Evolutionary conservation across 495 filamentous ascomycete species (phyloP).

Genomic region (Penicillium ochrochloron): DNA sequence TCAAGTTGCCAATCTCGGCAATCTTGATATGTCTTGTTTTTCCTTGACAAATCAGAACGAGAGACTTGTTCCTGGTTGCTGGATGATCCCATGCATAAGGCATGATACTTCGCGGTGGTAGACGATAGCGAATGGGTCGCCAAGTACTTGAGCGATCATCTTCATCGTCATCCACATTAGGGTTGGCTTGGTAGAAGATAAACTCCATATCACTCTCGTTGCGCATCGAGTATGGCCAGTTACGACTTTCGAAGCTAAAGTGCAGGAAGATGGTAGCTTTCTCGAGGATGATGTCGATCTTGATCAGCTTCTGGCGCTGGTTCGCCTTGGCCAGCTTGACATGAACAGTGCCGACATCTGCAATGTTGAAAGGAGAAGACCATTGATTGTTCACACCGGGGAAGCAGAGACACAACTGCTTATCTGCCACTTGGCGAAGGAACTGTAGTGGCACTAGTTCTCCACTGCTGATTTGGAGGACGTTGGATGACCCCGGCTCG

Average conservation of each 20-base stretch:
- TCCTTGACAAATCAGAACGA: constrained; percentile 76
- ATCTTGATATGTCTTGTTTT: constrained; percentile 90
- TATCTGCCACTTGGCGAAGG: constrained; percentile 74
- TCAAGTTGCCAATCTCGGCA: constrained; percentile 92
- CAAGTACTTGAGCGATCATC: constrained; percentile 80
- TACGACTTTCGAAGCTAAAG: constrained; percentile 83
- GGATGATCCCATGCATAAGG: constrained; percentile 99
- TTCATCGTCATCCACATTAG: constrained; percentile 77
- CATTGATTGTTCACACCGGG: constrained; percentile 96
- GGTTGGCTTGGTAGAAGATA: constrained; percentile 88
- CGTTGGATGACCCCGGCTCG: constrained; percentile 84
- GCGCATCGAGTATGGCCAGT: constrained; percentile 98
- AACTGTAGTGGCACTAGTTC: constrained; percentile 84
- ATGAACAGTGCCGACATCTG: constrained; percentile 87
- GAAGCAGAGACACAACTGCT: constrained; percentile 92
- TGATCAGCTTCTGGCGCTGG: constrained; percentile 85
- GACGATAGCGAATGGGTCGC: constrained; percentile 88
- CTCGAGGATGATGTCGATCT: constrained; percentile 89
- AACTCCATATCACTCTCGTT: constrained; percentile 97
- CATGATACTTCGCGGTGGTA: constrained; percentile 96
- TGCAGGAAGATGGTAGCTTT: constrained; percentile 91
- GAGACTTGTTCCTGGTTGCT: constrained; percentile 91
- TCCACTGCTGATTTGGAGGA: constrained; percentile 74
- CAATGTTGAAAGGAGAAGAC: constrained; percentile 97
- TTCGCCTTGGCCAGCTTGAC: constrained; percentile 90